Evolutionary conservation across 2,329 filamentous ascomycete species (phyloP), one percentile per base, ranked within the genome.

Genomic region (Gaeumannomyces sp.): DNA sequence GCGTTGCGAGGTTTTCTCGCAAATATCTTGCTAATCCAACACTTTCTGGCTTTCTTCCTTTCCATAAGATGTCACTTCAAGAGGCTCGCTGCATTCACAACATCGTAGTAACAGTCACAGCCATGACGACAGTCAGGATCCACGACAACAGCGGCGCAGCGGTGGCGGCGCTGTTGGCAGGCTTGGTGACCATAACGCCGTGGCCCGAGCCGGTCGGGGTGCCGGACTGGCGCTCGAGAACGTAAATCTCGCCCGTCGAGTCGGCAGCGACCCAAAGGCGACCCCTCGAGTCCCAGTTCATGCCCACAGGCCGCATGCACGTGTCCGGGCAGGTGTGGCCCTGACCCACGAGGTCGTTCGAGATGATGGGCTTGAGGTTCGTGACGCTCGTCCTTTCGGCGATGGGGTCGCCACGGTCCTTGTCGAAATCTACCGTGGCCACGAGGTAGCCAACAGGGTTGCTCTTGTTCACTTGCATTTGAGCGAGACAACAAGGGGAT

Each of bases 201-300:
- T 64, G 63, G 11, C 63, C 64, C 28, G 66, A 65, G 2, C 60
- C 38, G 8, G 66, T 68, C 31, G 68, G 64, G 2, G 50, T 65
- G 2, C 64, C 60, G 22, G 58, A 56, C 22, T 61, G 66, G 62
- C 65, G 66, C 58, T 73, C 66, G 60, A 85, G 70, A 3, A 89
- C 80, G 68, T 84, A 89, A 50, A 90, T 81, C 76, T 90, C 87
- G 4, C 86, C 87, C 0, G 86, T 87, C 16, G 78, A 73, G 72
- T 90, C 87, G 2, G 81, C 84, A 60, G 78, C 82, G 77, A 89
- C 81, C 76, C 83, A 90, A 14, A 90, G 74, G 4, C 86, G 76
- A 2, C 81, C 85, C 25, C 78, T 69, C 11, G 69, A 67, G 71
- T 83, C 81, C 68, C 78, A 76, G 0, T 80, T 80, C 5, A 90